Evolutionary conservation across 495 filamentous ascomycete genomes (phyloP).

Genomic region (Parachaetomium inaequale): DNA sequence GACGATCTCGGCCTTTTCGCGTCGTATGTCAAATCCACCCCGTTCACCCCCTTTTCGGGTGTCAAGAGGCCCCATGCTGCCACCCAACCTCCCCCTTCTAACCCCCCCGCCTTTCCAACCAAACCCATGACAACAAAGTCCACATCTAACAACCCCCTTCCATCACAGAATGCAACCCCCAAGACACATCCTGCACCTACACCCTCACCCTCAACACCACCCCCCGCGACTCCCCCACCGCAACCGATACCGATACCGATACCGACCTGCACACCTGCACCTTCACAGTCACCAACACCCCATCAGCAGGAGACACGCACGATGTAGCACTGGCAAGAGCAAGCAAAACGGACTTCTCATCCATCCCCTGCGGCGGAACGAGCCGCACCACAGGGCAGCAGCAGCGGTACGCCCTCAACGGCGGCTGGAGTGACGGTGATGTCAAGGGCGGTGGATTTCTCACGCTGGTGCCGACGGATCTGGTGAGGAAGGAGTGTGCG

Average conservation of each 20-base stretch:
- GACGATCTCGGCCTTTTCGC: constrained; percentile 1
- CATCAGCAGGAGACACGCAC: background rate
- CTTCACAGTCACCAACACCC: constrained; percentile 17
- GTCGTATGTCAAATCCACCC: background rate
- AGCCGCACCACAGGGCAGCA: background rate
- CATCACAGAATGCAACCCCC: background rate
- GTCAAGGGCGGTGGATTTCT: too few relatives aligned
- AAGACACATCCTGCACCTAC: constrained; percentile 25
- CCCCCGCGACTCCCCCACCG: background rate
- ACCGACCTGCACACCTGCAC: background rate
- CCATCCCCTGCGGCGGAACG: constrained; percentile 11
- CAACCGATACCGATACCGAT: background rate
- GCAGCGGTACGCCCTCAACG: constrained; percentile 21
- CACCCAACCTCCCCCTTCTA: background rate
- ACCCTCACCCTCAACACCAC: constrained; percentile 5
- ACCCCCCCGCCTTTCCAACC: too few relatives aligned
- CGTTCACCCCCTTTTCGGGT: background rate
- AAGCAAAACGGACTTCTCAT: constrained; percentile 16
- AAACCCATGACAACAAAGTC: background rate
- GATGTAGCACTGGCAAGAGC: too few relatives aligned
- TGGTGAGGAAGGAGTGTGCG: background rate
- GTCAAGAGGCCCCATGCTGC: too few relatives aligned
- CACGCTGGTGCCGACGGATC: constrained; percentile 26
- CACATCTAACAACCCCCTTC: background rate
- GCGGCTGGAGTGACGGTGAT: too few relatives aligned